Conservation (phyloP, 257 asterid genomes). For the Solanum pinnatisectum region DNA sequence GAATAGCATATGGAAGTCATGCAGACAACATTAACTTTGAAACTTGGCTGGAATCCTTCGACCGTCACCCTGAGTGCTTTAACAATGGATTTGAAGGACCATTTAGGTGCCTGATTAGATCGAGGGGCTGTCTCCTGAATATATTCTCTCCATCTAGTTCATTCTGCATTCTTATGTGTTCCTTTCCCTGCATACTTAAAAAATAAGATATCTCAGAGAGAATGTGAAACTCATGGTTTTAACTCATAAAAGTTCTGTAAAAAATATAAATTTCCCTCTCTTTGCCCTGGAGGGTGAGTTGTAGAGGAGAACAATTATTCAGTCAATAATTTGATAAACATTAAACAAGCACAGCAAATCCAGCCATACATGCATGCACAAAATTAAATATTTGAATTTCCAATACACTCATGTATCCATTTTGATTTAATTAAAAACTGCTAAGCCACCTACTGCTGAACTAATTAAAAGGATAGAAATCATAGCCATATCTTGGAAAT, state of each 20-base stretch:
- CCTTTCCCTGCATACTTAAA: neutral
- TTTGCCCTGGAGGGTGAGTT: neutral
- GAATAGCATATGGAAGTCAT: neutral
- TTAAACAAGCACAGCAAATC: neutral
- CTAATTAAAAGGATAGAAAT: neutral
- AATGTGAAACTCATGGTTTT: neutral
- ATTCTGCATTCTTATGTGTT: neutral
- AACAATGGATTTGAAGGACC: slow-evolving; percentile 16
- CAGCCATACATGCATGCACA: neutral
- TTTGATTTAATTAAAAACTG: neutral
- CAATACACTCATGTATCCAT: neutral
- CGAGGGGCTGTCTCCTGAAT: slow-evolving; percentile 17
- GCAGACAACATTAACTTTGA: slow-evolving; percentile 5
- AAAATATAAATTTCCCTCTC: neutral
- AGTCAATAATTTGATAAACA: neutral
- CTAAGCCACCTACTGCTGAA: neutral
- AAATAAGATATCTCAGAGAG: neutral
- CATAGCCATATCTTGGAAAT: neutral
- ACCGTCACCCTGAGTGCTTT: slow-evolving; percentile 1
- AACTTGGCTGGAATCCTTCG: slow-evolving; percentile 13
- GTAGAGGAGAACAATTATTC: neutral
- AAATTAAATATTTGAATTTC: neutral
- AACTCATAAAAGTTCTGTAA: neutral
- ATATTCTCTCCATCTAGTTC: neutral
- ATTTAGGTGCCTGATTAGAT: slow-evolving; percentile 21